Percentiles rank a stretch among this genome's conserved stretches.
These are phyloP conservation scores for Coprinopsis sp. DNA, from an alignment of 768 basidiomycete genomes.

Conservation along the genomic window DNA sequence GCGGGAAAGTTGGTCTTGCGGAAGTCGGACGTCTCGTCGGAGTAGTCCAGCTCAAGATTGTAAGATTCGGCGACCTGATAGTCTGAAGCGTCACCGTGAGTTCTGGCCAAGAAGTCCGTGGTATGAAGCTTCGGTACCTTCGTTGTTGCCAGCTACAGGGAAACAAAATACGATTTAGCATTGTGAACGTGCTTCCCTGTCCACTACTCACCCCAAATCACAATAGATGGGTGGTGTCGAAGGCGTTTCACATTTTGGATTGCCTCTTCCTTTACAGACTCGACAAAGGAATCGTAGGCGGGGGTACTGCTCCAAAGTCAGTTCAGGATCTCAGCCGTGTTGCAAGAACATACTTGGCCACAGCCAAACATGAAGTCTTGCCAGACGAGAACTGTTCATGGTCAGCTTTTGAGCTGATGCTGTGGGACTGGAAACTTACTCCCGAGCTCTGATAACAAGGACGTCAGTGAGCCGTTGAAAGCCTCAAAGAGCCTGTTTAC, in stretches of 20 bases:
- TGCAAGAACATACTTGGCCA: constrained; percentile 57
- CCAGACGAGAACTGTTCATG: constrained; percentile 74
- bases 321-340: constrained; percentile 1
- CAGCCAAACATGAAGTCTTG: constrained; percentile 98
- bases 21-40: constrained; percentile 80
- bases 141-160: constrained; percentile 70
- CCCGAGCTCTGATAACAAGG: constrained; percentile 50
- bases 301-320: constrained; percentile 59
- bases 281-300: constrained; percentile 75
- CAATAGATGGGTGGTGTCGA: constrained; percentile 82
- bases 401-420: background rate
- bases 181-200: no score
- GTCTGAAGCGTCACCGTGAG: constrained; percentile 37
- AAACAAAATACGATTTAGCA: no score
- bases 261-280: constrained; percentile 72
- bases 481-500: background rate
- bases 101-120: background rate
- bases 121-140: constrained; percentile 39
- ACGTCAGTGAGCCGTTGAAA: background rate
- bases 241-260: constrained; percentile 81
- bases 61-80: constrained; percentile 83
- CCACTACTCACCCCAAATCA: constrained; percentile 77
- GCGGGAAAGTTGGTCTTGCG: constrained; percentile 84
- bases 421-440: constrained; percentile 32
- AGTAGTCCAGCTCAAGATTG: constrained; percentile 78